phyloP scores from a whole-genome alignment of 306 rosid species.

The Hippophae tibetana region DNA sequence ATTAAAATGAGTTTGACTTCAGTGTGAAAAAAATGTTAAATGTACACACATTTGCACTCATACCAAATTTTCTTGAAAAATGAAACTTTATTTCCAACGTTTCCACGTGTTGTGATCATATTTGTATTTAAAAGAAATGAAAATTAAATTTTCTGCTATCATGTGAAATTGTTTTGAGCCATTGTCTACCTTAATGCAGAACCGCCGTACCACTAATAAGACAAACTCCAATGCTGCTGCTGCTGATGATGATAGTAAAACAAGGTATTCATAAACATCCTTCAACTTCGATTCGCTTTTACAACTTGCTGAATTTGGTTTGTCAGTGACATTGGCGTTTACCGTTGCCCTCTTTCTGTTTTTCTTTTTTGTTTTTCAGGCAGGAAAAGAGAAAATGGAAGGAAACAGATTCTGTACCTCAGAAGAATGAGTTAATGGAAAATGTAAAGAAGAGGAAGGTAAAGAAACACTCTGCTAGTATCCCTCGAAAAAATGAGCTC shows the following conservation, averaged over 20 bases:
- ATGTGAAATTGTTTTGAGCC: not conserved
- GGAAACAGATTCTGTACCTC: constrained; percentile 13
- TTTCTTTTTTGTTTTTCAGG: constrained; percentile 27
- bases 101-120: not conserved
- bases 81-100: too few species aligned
- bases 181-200: constrained; percentile 36
- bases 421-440: constrained; percentile 23
- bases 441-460: constrained; percentile 35
- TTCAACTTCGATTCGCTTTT: constrained; percentile 25
- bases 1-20: too few species aligned
- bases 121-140: not conserved
- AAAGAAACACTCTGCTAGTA: constrained; percentile 12
- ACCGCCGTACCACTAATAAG: constrained; percentile 48
- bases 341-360: not conserved
- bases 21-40: too few species aligned
- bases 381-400: constrained; percentile 31
- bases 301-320: not conserved
- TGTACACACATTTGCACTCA: too few species aligned
- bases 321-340: not conserved
- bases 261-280: constrained; percentile 33
- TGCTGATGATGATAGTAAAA: constrained; percentile 10
- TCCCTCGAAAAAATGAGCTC: constrained; percentile 12
- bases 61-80: too few species aligned
- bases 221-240: constrained; percentile 32
- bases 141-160: too few species aligned